Percentiles rank a stretch among this genome's conserved stretches.
Evolutionary conservation across 1,139 yeast genomes (phyloP).

Genomic region (Zygoascus meyerae): DNA sequence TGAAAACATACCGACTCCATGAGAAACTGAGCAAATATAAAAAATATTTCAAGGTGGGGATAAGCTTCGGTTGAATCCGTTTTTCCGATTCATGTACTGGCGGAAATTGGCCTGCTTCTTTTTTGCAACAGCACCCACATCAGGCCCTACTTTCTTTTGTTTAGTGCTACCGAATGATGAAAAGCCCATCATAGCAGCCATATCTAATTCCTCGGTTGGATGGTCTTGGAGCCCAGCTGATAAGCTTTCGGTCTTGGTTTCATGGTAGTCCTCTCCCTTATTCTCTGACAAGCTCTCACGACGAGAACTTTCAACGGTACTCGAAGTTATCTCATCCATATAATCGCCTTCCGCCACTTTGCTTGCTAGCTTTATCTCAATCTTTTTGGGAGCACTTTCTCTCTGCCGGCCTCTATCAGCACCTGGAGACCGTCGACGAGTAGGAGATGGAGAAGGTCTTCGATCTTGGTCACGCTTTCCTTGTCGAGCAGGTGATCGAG

Average conservation of each 20-base stretch:
- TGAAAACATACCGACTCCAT: no score
- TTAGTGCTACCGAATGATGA: constrained; percentile 56
- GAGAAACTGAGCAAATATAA: no score
- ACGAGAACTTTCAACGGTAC: no score
- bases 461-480: not conserved
- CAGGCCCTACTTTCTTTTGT: constrained; percentile 47
- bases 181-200: constrained; percentile 57
- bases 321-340: no score
- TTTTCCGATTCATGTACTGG: constrained; percentile 61
- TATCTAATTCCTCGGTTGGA: constrained; percentile 24
- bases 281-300: not conserved
- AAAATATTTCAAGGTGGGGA: constrained; percentile 40
- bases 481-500: no score
- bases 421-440: not conserved
- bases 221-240: constrained; percentile 8
- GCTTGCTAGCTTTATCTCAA: no score
- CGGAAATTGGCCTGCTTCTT: constrained; percentile 47
- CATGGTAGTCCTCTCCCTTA: not conserved
- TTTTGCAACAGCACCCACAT: constrained; percentile 43
- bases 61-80: constrained; percentile 56
- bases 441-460: constrained; percentile 4
- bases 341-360: no score
- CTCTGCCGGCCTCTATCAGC: not conserved
- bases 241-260: not conserved
- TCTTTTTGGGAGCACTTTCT: not conserved